phyloP scores from a whole-genome alignment of 805 yeast species.

The Wickerhamiella nectarea region DNA sequence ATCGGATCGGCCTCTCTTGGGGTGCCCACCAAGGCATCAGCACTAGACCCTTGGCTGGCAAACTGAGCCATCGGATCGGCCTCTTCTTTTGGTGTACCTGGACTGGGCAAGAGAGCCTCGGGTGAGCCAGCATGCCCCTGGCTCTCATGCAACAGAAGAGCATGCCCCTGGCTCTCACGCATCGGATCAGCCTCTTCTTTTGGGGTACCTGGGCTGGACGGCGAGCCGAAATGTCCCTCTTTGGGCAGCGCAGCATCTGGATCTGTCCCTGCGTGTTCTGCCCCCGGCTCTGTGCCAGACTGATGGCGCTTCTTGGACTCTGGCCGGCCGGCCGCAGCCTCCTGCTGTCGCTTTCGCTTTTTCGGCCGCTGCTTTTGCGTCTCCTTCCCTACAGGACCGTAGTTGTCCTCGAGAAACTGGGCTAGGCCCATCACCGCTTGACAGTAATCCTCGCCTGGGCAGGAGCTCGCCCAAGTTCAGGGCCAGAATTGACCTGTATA shows the following conservation, averaged over 20 bases:
- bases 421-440: background rate
- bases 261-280: background rate
- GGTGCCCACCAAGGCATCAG: too few species aligned
- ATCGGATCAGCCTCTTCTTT: background rate
- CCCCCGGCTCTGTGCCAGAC: background rate
- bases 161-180: too few species aligned
- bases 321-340: background rate
- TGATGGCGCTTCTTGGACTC: background rate
- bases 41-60: too few species aligned
- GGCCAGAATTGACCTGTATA: background rate
- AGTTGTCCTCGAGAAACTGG: background rate
- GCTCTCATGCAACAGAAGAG: too few species aligned
- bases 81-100: background rate
- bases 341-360: background rate
- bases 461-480: background rate
- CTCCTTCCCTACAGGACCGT: background rate
- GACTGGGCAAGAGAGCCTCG: too few species aligned
- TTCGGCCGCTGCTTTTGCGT: conserved; percentile 11
- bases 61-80: background rate
- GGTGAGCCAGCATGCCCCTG: too few species aligned
- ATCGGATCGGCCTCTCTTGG: background rate
- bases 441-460: background rate
- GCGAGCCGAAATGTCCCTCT: background rate
- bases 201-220: background rate
- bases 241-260: conserved; percentile 9